Percentiles rank a stretch among this genome's conserved stretches.
These are phyloP conservation scores for Geotrichum aggregatum DNA, from an alignment of 1,139 yeast genomes.

Conservation along the genomic window DNA sequence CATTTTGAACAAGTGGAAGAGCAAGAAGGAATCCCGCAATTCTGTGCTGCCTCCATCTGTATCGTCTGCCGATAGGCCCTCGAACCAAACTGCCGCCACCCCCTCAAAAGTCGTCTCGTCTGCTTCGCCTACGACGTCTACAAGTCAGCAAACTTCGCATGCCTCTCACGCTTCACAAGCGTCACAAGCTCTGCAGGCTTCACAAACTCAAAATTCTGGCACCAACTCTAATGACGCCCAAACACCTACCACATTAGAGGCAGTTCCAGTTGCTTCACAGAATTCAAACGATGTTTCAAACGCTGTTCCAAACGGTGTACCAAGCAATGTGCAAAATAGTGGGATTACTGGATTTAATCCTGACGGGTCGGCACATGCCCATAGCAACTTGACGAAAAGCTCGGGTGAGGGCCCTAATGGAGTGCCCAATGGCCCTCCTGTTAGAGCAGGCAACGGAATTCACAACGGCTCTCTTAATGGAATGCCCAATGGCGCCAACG, in stretches of 20 bases:
- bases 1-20: slow-evolving; percentile 9
- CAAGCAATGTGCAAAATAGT: not conserved
- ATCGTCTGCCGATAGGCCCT: not conserved
- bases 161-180: too few species aligned
- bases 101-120: too few species aligned
- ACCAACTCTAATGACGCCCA: not conserved
- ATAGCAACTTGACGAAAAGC: not conserved
- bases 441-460: not conserved
- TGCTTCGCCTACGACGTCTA: too few species aligned
- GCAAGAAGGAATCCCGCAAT: slow-evolving; percentile 10
- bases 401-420: not conserved
- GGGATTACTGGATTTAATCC: not conserved
- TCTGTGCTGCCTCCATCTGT: slow-evolving; percentile 1
- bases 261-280: not conserved
- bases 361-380: too few species aligned
- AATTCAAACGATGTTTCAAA: not conserved
- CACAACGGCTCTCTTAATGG: not conserved
- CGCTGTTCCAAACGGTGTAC: not conserved
- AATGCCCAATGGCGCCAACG: not conserved
- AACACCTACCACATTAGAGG: not conserved
- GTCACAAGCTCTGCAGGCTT: not conserved
- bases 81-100: too few species aligned
- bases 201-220: not conserved
- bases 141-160: too few species aligned
- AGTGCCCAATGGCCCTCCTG: not conserved